Evolutionary conservation across 2,329 filamentous ascomycete species (phyloP).

Genomic region (Nigrograna mackinnonii): DNA sequence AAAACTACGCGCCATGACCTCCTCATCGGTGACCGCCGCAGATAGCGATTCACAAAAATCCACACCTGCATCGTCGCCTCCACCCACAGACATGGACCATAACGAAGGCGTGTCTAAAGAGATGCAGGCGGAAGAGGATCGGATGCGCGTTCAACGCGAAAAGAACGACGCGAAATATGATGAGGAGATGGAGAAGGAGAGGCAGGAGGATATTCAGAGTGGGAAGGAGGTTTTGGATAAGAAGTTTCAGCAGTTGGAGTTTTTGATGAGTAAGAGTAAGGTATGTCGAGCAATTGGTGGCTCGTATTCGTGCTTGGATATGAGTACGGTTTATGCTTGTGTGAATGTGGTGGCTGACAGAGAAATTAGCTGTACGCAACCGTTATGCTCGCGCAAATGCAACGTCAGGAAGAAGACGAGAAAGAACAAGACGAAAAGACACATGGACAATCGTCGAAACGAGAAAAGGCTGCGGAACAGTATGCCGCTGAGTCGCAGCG

Average conservation of each 20-base stretch:
- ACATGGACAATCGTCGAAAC: slow-evolving; percentile 47
- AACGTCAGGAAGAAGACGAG: slow-evolving; percentile 53
- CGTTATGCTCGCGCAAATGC: slow-evolving; percentile 58
- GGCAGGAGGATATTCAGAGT: slow-evolving; percentile 50
- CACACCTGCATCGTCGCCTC: slow-evolving; percentile 39
- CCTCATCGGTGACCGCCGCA: slow-evolving; percentile 22
- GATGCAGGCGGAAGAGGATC: slow-evolving; percentile 51
- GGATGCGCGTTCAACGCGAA: slow-evolving; percentile 46
- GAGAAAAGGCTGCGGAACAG: slow-evolving; percentile 52
- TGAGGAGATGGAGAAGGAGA: slow-evolving; percentile 46
- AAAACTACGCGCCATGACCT: no score
- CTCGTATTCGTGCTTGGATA: background rate
- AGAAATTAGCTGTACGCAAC: slow-evolving; percentile 53
- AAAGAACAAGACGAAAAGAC: slow-evolving; percentile 50
- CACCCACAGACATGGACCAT: slow-evolving; percentile 29
- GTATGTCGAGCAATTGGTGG: no score
- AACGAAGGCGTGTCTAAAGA: slow-evolving; percentile 35
- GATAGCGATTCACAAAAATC: slow-evolving; percentile 27
- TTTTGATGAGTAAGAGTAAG: slow-evolving; percentile 57
- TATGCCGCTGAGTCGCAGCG: slow-evolving; percentile 50
- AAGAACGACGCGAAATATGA: slow-evolving; percentile 51
- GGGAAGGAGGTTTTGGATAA: slow-evolving; percentile 50
- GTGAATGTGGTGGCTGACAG: no score
- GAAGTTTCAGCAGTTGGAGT: slow-evolving; percentile 57
- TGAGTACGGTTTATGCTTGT: background rate